Evolutionary conservation across 371 early-diverging fungal species (phyloP), one percentile per base, ranked within the genome.

Genomic region (Mucor piriformis): DNA sequence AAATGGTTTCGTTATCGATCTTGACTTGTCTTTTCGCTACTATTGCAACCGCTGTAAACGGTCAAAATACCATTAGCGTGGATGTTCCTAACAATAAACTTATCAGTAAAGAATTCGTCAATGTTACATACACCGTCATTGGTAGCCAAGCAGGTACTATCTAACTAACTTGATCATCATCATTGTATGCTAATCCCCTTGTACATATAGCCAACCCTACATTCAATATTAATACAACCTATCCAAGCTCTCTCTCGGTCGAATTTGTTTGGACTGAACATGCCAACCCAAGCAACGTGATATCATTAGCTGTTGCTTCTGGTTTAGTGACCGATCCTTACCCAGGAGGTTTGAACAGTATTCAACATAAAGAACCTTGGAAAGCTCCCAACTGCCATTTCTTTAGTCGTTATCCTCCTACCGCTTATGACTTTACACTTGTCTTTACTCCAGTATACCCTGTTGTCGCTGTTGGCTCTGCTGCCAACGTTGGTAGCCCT

Each of bases 321-420:
- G 56, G 59, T 3, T 54, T 69, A 11, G 18, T 27, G 6, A 54
- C 63, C n/a, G 29, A 35, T n/a, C 49, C 59, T 51, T 66, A 54
- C 11, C 56, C 70, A 13, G 59, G 54, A 12, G 63, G 62, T 15
- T 23, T 44, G 20, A 32, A 50, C 16, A 59, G 42, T 27, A 25
- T 50, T 13, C 38, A 53, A 15, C 54, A 52, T 18, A 55, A 44
- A 11, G 35, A 49, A 2, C 20, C 12, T 15, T 69, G 62, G 56
- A 61, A 38, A 21, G 52, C 49, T n/a, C 66, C 66, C 33, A 66
- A 62, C 37, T 69, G 70, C 23, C 57, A 61, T 13, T 59, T 69
- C 59, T 69, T 66, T 37, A 55, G 51, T 6, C 58, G 70, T 15
- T 69, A 69, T 44, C 63, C 62, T 8, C 66, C 70, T 33, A 44